Evolutionary conservation across 108 stramenopile genomes (phyloP).

Genomic region (Parietichytrium sp.): DNA sequence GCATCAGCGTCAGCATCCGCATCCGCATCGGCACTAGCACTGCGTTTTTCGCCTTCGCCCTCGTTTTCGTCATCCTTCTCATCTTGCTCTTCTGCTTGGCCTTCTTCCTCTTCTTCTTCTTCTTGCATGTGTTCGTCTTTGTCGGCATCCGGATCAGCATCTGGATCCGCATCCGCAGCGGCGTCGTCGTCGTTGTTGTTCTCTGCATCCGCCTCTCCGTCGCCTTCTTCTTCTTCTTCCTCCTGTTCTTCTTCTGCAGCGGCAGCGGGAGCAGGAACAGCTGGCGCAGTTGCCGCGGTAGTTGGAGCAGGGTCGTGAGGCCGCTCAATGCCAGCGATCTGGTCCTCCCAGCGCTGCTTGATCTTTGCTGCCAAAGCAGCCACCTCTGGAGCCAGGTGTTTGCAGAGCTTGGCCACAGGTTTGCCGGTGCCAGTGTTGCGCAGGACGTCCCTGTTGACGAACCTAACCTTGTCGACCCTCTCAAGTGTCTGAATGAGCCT

Average conservation of each 20-base stretch:
- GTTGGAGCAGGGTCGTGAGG: neutral
- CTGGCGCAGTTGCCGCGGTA: neutral
- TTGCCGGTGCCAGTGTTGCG: neutral
- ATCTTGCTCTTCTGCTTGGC: too few species aligned
- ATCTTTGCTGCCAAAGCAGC: neutral
- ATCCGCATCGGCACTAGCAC: too few species aligned
- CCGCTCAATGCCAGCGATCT: neutral
- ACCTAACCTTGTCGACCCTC: slow-evolving; percentile 21
- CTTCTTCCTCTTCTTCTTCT: too few species aligned
- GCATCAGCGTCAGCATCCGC: too few species aligned
- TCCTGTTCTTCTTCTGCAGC: neutral
- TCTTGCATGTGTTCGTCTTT: too few species aligned
- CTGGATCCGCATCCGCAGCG: too few species aligned
- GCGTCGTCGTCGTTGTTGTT: neutral
- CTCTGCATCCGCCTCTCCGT: neutral
- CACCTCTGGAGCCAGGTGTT: slow-evolving; percentile 7
- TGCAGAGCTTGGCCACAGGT: neutral
- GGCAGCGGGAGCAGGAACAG: neutral
- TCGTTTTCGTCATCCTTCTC: too few species aligned
- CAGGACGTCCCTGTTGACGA: slow-evolving; percentile 1
- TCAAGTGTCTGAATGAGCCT: slow-evolving; percentile 22
- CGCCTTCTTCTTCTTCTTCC: neutral
- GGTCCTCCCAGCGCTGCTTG: slow-evolving; percentile 34
- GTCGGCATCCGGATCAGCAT: too few species aligned
- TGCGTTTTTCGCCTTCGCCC: too few species aligned